A percentile compares a stretch with the other conserved stretches of the same genome.
Conservation (phyloP, 1,284 basidiomycete species). For the Ganoderma meredithae region DNA sequence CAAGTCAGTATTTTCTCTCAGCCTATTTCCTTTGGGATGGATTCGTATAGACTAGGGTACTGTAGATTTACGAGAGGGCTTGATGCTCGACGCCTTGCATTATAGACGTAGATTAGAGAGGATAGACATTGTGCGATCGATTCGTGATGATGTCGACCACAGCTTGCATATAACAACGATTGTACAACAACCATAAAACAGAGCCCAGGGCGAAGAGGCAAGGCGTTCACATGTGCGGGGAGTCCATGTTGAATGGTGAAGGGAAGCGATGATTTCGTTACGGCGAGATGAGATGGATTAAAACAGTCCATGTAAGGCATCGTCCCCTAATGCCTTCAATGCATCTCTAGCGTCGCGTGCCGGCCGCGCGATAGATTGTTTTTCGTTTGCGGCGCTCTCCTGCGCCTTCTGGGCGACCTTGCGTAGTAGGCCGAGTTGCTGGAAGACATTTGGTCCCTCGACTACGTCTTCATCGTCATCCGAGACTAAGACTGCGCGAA, state of each 20-base stretch:
- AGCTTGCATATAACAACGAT: conserved; percentile 12
- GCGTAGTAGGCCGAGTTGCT: conserved; percentile 61
- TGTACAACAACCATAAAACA: conserved; percentile 8
- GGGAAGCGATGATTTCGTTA: conserved; percentile 6
- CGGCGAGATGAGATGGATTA: conserved; percentile 14
- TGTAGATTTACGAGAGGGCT: conserved; percentile 4
- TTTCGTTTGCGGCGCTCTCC: conserved; percentile 75
- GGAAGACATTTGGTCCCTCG: conserved; percentile 65
- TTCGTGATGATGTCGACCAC: conserved; percentile 12
- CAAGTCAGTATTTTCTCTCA: background rate
- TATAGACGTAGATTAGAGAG: background rate
- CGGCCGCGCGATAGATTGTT: conserved; percentile 80
- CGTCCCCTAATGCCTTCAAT: conserved; percentile 55
- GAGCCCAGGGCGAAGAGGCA: conserved; percentile 7
- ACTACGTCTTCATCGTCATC: conserved; percentile 50
- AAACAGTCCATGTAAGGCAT: conserved; percentile 28
- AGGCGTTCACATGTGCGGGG: conserved; percentile 1
- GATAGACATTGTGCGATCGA: conserved; percentile 17
- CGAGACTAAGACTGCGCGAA: conserved; percentile 65
- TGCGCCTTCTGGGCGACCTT: conserved; percentile 74
- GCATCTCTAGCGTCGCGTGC: conserved; percentile 87
- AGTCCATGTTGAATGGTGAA: background rate
- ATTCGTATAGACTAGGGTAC: conserved; percentile 2
- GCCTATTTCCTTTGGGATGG: background rate
- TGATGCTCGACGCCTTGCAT: background rate